phyloP scores from a whole-genome alignment of 805 yeast species.

The Metschnikowia dekortorum region DNA sequence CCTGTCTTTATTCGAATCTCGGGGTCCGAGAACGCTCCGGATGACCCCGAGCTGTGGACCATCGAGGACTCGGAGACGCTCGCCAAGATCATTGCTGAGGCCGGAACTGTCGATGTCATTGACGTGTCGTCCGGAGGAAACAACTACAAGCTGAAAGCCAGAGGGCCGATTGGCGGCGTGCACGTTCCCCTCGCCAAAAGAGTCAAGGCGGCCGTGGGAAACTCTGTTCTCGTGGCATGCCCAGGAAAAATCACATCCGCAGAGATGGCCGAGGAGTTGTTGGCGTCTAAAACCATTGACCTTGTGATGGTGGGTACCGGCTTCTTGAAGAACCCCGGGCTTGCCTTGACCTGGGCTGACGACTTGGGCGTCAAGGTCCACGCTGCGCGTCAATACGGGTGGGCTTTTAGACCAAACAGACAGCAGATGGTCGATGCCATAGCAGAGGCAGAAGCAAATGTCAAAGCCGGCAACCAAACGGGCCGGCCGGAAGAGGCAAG shows the following conservation, averaged over 20 bases:
- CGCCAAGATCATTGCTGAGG: constrained; percentile 34
- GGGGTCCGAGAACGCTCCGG: constrained; percentile 39
- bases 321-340: constrained; percentile 47
- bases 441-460: background rate
- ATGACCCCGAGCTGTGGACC: constrained; percentile 37
- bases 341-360: constrained; percentile 48
- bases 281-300: constrained; percentile 45
- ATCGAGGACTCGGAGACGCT: constrained; percentile 42
- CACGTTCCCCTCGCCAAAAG: constrained; percentile 27
- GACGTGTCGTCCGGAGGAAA: constrained; percentile 57
- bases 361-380: constrained; percentile 40
- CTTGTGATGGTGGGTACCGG: constrained; percentile 43
- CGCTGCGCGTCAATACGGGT: constrained; percentile 2
- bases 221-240: constrained; percentile 37
- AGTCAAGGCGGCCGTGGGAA: constrained; percentile 43
- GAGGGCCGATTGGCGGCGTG: background rate
- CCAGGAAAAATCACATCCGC: constrained; percentile 43
- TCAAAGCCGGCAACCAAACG: background rate
- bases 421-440: background rate
- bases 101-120: constrained; percentile 44
- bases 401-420: background rate
- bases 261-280: constrained; percentile 16
- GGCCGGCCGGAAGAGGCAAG: no score
- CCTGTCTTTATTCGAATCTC: constrained; percentile 49
- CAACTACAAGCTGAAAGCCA: constrained; percentile 17